Conservation (phyloP, 2,329 filamentous ascomycete genomes). For the Pseudocercospora eumusae region DNA sequence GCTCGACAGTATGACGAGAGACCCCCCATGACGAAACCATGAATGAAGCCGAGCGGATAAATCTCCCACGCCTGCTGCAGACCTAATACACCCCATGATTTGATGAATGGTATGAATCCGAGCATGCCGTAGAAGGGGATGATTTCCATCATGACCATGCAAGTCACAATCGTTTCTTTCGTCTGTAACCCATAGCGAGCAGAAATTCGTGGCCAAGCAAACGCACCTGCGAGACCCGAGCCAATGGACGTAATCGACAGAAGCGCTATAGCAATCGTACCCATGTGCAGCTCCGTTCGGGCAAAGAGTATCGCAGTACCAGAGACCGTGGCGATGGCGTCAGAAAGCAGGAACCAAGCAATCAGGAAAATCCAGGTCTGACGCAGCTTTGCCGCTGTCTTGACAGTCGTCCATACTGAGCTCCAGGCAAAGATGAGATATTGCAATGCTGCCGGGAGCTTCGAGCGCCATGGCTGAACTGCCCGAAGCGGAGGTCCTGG, state of each 20-base stretch:
- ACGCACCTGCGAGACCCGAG: constrained; percentile 80
- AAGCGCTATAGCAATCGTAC: constrained; percentile 77
- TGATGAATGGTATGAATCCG: constrained; percentile 77
- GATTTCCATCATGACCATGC: constrained; percentile 80
- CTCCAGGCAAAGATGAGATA: constrained; percentile 82
- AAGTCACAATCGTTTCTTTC: constrained; percentile 80
- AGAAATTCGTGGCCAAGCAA: constrained; percentile 80
- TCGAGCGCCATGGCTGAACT: constrained; percentile 23
- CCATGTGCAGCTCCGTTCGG: constrained; percentile 86
- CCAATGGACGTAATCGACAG: constrained; percentile 89
- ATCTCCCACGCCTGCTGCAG: constrained; percentile 90
- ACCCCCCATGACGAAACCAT: constrained; percentile 86
- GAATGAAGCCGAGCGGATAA: constrained; percentile 81
- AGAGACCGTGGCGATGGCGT: constrained; percentile 88
- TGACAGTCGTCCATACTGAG: constrained; percentile 75
- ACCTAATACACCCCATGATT: constrained; percentile 71
- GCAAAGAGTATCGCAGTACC: constrained; percentile 93
- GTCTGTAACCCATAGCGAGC: constrained; percentile 65
- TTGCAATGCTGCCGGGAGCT: constrained; percentile 44
- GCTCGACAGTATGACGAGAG: constrained; percentile 85
- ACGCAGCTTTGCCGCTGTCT: constrained; percentile 66
- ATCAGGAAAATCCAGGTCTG: constrained; percentile 75
- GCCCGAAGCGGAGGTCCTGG: constrained; percentile 70
- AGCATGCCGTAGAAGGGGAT: constrained; percentile 86
- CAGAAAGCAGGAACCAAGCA: constrained; percentile 89